phyloP scores from a whole-genome alignment of 768 basidiomycete genomes.

The Tulasnella sp. region DNA sequence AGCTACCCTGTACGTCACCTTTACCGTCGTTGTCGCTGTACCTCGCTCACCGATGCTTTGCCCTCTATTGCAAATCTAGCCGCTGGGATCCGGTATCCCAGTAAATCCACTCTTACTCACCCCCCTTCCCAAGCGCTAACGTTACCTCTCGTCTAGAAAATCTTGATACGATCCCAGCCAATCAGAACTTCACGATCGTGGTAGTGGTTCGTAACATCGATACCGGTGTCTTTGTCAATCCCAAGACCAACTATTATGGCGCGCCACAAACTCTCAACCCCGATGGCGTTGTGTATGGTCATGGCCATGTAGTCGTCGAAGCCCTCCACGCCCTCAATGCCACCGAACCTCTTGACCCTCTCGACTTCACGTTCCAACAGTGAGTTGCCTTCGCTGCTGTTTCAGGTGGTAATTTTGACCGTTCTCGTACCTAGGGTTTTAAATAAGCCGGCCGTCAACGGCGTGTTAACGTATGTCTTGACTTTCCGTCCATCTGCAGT shows the following conservation, averaged over 20 bases:
- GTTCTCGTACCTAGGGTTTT: neutral
- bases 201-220: constrained; percentile 33
- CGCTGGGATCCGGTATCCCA: neutral
- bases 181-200: constrained; percentile 38
- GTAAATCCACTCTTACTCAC: too few species aligned
- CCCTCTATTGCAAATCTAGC: too few species aligned
- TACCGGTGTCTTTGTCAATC: constrained; percentile 47
- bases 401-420: too few species aligned
- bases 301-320: constrained; percentile 49
- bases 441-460: neutral
- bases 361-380: constrained; percentile 45
- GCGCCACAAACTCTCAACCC: constrained; percentile 46
- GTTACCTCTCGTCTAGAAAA: too few species aligned
- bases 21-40: too few species aligned
- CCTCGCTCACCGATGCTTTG: neutral
- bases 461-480: too few species aligned
- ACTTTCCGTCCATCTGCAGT: constrained; percentile 19
- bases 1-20: constrained; percentile 8
- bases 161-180: constrained; percentile 33
- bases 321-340: constrained; percentile 32
- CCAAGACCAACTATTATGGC: constrained; percentile 40
- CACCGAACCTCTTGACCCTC: constrained; percentile 38
- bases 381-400: constrained; percentile 18
- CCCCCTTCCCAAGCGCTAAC: too few species aligned
- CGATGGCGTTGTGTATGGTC: constrained; percentile 41